phyloP scores from a whole-genome alignment of 306 rosid genomes.

The Parietaria judaica region DNA sequence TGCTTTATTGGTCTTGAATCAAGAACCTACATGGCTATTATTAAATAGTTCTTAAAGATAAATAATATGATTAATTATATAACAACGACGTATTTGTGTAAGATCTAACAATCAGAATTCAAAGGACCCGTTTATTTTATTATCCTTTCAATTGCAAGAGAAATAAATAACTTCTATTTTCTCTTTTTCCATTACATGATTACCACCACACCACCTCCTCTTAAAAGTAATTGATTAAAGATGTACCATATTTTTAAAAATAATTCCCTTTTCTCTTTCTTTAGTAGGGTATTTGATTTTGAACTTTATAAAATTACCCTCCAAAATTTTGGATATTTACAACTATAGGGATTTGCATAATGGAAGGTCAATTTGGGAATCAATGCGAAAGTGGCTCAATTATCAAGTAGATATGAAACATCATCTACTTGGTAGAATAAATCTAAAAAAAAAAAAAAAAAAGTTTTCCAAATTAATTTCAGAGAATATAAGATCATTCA shows the following conservation, averaged over 20 bases:
- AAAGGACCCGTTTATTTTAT: too few species aligned
- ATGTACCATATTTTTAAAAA: conserved; percentile 15
- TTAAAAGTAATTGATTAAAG: conserved; percentile 12
- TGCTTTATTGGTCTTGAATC: too few species aligned
- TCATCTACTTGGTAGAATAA: not conserved
- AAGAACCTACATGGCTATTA: too few species aligned
- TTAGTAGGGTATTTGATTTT: conserved; percentile 2
- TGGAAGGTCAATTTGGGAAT: not conserved
- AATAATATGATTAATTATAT: too few species aligned
- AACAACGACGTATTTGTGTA: too few species aligned
- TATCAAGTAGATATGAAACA: not conserved
- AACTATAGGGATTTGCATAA: not conserved
- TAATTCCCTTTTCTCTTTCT: conserved; percentile 1
- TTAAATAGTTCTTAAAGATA: too few species aligned
- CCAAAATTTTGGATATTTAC: not conserved
- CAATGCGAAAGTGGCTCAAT: too few species aligned
- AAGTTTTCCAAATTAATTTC: too few species aligned
- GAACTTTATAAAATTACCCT: conserved; percentile 21
- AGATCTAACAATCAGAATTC: too few species aligned
- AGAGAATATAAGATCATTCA: too few species aligned
- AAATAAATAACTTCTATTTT: too few species aligned
- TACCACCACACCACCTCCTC: conserved; percentile 25
- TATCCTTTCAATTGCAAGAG: too few species aligned
- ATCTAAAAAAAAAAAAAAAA: not conserved
- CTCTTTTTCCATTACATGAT: conserved; percentile 20